Evolutionary conservation across 129 eudicot genomes (phyloP), one percentile per base, ranked within the genome.

Genomic region (Kitagawia praeruptora): DNA sequence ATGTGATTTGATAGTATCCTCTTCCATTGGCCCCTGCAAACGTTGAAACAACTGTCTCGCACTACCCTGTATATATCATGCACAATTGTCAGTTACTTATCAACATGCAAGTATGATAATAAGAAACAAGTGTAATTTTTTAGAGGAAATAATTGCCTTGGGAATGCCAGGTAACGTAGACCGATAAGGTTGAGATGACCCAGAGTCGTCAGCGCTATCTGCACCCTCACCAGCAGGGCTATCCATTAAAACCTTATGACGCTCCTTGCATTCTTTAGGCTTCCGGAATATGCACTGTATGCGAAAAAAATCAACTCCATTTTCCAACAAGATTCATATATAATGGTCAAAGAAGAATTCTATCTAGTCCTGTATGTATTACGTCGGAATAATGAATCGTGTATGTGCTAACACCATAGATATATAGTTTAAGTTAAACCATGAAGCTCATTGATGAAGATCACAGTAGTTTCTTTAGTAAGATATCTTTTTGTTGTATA

Each of bases 131-230:
- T 54, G 54, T 61, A 77, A 18, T 28, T 70, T 4, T 45, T 18
- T 14, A 31, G 3, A 31, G 23, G 13, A 46, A 11, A 78, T n/a
- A 63, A 78, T 74, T 86, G 86, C 99, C 96, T 96, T 92, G 0
- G 97, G 99, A 81, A 96, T 96, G 79, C 99, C 97, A 51, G 99
- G 95, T 87, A 96, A 85, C 39, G 98, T 92, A 82, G 97, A 96
- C 13, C 88, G 91, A 88, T 92, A 96, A 77, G 96, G 93, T 72
- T 96, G 98, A 82, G 97, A 96, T 53, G 95, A 86, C 73, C 96
- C 97, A 44, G 97, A 96, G 85, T 92, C 96, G 47, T 96, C 99
- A 66, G 93, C 96, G 76, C 99, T 92, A 81, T 92, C 99, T 37
- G 93, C 91, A 48, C 98, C 97, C 78, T 92, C 99, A 71, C 90